phyloP scores from a whole-genome alignment of 345 rosid genomes.

The Melaleuca alternifolia region DNA sequence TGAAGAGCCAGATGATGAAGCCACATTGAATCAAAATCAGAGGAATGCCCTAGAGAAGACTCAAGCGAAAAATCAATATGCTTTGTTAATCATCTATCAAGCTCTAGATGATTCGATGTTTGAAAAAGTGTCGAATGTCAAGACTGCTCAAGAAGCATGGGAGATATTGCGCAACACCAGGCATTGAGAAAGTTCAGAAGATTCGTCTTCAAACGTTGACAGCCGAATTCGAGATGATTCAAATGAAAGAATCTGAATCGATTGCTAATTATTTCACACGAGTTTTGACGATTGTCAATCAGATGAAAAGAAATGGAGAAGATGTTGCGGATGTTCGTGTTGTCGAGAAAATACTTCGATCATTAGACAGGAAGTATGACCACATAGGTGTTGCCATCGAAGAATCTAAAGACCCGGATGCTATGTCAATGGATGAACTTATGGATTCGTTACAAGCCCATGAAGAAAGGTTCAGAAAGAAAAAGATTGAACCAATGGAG shows the following conservation, averaged over 20 bases:
- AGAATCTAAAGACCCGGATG: neutral
- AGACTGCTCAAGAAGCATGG: neutral
- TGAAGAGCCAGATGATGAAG: neutral
- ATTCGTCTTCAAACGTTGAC: neutral
- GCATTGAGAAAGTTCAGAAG: neutral
- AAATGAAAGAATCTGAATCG: neutral
- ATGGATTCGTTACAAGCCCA: neutral
- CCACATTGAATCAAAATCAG: neutral
- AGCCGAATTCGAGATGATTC: neutral
- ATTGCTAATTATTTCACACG: neutral
- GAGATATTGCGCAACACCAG: neutral
- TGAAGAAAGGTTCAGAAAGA: neutral
- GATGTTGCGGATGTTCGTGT: neutral
- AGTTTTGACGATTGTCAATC: neutral
- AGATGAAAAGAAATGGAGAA: neutral
- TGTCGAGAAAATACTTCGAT: neutral
- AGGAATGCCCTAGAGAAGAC: neutral
- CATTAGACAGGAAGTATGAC: neutral
- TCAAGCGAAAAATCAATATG: neutral
- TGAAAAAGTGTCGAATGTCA: neutral
- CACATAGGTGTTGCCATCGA: neutral
- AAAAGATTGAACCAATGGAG: neutral
- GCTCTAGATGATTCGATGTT: constrained; percentile 1
- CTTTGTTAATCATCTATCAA: neutral
- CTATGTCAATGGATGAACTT: neutral